Evolutionary conservation across 73 alveolate species (phyloP), one percentile per base, ranked within the genome.

Genomic region (Paramecium sonneborni): DNA sequence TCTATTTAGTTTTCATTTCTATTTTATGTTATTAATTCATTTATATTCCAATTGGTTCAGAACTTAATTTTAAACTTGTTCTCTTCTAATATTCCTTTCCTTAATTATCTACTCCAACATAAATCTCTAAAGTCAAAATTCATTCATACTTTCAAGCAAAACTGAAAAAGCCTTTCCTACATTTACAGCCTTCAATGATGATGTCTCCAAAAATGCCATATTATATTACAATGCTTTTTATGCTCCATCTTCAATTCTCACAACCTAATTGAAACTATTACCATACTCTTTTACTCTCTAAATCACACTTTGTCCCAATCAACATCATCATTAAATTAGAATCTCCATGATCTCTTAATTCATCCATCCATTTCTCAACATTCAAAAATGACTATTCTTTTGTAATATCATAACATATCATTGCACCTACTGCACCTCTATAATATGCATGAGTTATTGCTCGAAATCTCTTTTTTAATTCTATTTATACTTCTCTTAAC

Each of bases 401-500:
- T 5, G 95, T 85, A 26, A 94, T 69, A 30, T 94, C 97, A 76
- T 30, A 94, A 18, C 87, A 89, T 1, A 94, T 84, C 48, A 94
- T 85, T 21, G 94, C 94, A 5, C 93, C 96, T 1, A 37, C 74
- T 4, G 95, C 93, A 1, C 96, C 96, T 57, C 96, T 72, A 84
- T 76, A 93, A 79, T 85, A 93, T 23, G 95, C 93, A 32, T 57
- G 43, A 21, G 94, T 85, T 18, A 93, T 86, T 46, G 88, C 95
- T 48, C 97, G 86, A 85, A 93, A 96, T 20, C 98, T 43, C 20
- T 14, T 11, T 14, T 7, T 39, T 2, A 43, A 12, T 6, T 68
- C 35, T 10, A 41, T 43, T 6, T 6, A 34, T 95, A 96, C 92
- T 96, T 74, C 85, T 97, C 98, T 91, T 96, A 92, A 9, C 99